phyloP scores from a whole-genome alignment of 78 protist genomes.

The Pigoraptor vietnamica region DNA sequence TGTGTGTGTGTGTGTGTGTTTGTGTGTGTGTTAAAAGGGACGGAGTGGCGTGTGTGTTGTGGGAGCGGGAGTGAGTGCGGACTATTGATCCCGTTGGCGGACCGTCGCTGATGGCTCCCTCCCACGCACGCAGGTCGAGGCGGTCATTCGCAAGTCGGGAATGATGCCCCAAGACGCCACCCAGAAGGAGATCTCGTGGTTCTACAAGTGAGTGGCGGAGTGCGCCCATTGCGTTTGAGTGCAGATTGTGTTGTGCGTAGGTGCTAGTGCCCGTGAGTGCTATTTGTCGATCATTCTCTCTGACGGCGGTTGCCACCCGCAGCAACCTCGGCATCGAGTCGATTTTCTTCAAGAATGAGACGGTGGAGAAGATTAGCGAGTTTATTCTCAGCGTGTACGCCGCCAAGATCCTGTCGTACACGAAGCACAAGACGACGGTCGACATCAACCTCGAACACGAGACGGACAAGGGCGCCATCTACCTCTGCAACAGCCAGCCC shows the following conservation, averaged over 20 bases:
- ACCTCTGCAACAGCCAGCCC: conserved; percentile 18
- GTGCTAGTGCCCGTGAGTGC: no score
- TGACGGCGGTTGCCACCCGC: no score
- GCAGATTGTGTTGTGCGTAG: no score
- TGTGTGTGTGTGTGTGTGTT: no score
- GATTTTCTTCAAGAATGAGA: not conserved
- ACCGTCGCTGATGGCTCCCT: no score
- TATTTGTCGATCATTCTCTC: no score
- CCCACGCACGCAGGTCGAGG: conserved; percentile 2
- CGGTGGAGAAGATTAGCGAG: conserved; percentile 20
- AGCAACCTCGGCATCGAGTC: conserved; percentile 18
- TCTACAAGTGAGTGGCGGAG: not conserved
- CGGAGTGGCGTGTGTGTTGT: no score
- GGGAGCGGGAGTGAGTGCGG: no score
- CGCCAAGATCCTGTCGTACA: conserved; percentile 13
- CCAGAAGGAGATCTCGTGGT: not conserved
- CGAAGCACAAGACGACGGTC: conserved; percentile 8
- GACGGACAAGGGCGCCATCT: conserved; percentile 18
- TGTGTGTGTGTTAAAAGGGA: no score
- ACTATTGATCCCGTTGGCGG: no score
- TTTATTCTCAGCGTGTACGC: conserved; percentile 12
- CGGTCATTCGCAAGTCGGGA: not conserved
- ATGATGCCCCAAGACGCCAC: not conserved
- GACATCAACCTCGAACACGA: conserved; percentile 23
- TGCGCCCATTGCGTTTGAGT: no score